Base-by-base conservation (phyloP, 2,329 filamentous ascomycete genomes). In the Sporothrix variecibatus region DNA sequence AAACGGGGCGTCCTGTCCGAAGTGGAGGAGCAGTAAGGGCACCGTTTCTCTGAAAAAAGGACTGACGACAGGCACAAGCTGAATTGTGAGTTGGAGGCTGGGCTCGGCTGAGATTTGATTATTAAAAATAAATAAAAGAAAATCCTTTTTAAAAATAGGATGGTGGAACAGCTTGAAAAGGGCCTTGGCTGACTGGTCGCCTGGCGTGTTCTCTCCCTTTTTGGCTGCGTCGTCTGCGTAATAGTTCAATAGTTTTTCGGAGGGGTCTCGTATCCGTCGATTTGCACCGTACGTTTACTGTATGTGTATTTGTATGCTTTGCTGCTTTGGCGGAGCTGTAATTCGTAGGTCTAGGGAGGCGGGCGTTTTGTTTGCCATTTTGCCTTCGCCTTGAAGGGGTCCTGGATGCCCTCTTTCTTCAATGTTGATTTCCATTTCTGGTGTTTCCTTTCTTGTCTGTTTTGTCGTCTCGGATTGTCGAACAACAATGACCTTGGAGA, bases 201-300 rank as follows among this genome's bases (percentile, higher is more conserved):
- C 38, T 67, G 38, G 38, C n/a, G 38, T 20, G 17, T 23, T 64
- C 38, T 26, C 28, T 46, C 17, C 34, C 11, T n/a, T 43, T 65
- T 43, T 26, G 5, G 62, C n/a, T 17, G 62, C 20, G 62, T 46
- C 11, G 38, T 26, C 38, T 67, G 58, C 31, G 58, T 40, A 64
- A 64, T 64, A 64, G 58, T 31, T 56, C 17, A 64, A 38, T 38
- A 23, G 9, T 40, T 40, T 64, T 40, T 64, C 28, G 6, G 20
- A 34, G 31, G 31, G 20, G 15, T 20, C 58, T 64, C 62, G 62
- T 67, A 67, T 67, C 38, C 38, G 40, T 67, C 62, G 38, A 65
- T 49, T 49, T 49, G 43, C 43, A 49, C 43, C 15, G 43, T 49
- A 49, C 20, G 15, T 49, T 15, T 12, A 49, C 43, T 49, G 56